A percentile compares a stretch with the other conserved stretches of the same genome.
phyloP scores from a whole-genome alignment of 495 filamentous ascomycete genomes.

The Penicillium coprophilum region DNA sequence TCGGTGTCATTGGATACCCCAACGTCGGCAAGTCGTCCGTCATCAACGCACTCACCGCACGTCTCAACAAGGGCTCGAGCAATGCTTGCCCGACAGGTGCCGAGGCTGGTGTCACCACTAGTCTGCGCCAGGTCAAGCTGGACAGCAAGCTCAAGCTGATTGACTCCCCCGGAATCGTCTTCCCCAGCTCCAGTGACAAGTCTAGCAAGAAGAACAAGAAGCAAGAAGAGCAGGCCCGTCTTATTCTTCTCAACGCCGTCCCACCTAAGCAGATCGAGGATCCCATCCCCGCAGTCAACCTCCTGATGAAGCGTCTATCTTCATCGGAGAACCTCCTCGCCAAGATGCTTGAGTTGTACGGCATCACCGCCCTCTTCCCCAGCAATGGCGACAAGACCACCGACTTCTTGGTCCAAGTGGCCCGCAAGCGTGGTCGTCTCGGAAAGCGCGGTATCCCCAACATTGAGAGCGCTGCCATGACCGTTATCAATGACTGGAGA shows the following conservation, averaged over 20 bases:
- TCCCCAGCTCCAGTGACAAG: slow-evolving; percentile 60
- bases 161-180: slow-evolving; percentile 94
- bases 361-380: slow-evolving; percentile 72
- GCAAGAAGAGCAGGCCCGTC: slow-evolving; percentile 72
- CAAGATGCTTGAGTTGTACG: slow-evolving; percentile 79
- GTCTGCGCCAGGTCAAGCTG: slow-evolving; percentile 84
- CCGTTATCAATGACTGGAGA: slow-evolving; percentile 91
- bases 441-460: slow-evolving; percentile 92
- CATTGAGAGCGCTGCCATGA: slow-evolving; percentile 80
- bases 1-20: slow-evolving; percentile 94
- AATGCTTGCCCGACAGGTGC: slow-evolving; percentile 84
- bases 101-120: slow-evolving; percentile 91
- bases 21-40: slow-evolving; percentile 98
- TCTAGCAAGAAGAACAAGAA: slow-evolving; percentile 54
- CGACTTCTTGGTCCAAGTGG: slow-evolving; percentile 94
- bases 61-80: slow-evolving; percentile 64
- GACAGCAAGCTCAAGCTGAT: slow-evolving; percentile 93
- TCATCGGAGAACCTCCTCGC: slow-evolving; percentile 65
- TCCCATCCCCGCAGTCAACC: slow-evolving; percentile 77
- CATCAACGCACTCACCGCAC: slow-evolving; percentile 87
- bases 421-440: slow-evolving; percentile 83
- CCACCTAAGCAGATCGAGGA: slow-evolving; percentile 93
- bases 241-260: slow-evolving; percentile 85
- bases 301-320: slow-evolving; percentile 77
- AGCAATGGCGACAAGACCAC: slow-evolving; percentile 70